Conservation (phyloP, 139 green algal species). For the Coccomyxa sp. region DNA sequence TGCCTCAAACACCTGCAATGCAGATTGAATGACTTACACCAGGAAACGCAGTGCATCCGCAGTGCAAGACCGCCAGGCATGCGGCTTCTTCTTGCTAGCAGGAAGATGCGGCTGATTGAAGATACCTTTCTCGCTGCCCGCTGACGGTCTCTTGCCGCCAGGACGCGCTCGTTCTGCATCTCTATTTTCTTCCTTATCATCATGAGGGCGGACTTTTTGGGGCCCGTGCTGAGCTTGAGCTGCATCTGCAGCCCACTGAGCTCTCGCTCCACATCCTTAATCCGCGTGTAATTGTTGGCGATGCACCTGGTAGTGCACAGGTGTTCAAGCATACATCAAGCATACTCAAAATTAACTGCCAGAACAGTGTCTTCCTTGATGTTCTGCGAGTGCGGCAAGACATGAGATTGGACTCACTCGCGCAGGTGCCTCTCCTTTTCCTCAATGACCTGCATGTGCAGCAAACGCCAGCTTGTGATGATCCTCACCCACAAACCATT, state of each 20-base stretch:
- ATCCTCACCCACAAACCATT: neutral
- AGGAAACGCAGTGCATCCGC: neutral
- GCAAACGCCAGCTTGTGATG: neutral
- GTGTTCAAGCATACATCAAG: neutral
- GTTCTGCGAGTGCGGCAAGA: too few species aligned
- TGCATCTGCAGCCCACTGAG: constrained; percentile 49
- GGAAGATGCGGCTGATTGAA: neutral
- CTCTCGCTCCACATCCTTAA: constrained; percentile 55
- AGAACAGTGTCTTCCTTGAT: too few species aligned
- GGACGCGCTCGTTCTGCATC: constrained; percentile 40
- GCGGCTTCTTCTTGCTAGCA: too few species aligned
- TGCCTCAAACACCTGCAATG: constrained; percentile 18
- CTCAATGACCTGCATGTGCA: constrained; percentile 37
- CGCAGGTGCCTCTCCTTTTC: constrained; percentile 49
- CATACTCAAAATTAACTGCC: too few species aligned
- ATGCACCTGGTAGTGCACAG: constrained; percentile 33
- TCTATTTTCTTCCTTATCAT: constrained; percentile 59
- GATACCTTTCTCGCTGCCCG: constrained; percentile 36
- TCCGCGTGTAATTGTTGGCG: constrained; percentile 38
- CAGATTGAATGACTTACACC: neutral
- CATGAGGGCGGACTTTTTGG: constrained; percentile 50
- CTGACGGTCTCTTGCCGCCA: constrained; percentile 21
- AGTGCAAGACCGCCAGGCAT: neutral
- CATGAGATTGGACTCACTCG: constrained; percentile 24
- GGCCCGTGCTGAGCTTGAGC: constrained; percentile 48